Base-by-base conservation (phyloP, 495 filamentous ascomycete species). In the Penicillium paxilli region DNA sequence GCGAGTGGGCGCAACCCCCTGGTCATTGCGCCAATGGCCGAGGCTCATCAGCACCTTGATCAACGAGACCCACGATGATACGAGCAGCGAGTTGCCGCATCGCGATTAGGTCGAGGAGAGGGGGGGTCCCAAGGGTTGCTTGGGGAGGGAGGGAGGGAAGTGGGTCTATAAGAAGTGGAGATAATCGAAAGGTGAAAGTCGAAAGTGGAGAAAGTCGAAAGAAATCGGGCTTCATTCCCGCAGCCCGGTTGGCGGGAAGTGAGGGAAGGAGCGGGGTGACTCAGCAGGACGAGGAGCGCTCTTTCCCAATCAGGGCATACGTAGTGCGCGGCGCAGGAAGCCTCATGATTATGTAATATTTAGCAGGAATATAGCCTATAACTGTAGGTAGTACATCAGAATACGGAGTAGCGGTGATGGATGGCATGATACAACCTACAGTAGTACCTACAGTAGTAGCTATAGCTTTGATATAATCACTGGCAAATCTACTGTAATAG, bases 231-330 rank as follows among this genome's bases (percentile, higher is more conserved):
- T 25, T n/a, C n/a, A 20, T 37, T 4, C 33, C 10, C n/a, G n/a
- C n/a, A n/a, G n/a, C n/a, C n/a, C n/a, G n/a, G n/a, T n/a, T n/a
- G n/a, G n/a, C n/a, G n/a, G n/a, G n/a, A n/a, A n/a, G n/a, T n/a
- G n/a, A n/a, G n/a, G n/a, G n/a, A n/a, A n/a, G n/a, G n/a, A n/a
- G n/a, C n/a, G n/a, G n/a, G 40, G 11, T 42, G 40, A 42, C 19
- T 42, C 44, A 41, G 32, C 35, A 16, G 33, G 45, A 60, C 57
- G 41, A 61, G 58, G 32, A 24, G 38, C 55, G 47, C 59, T 51
- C 58, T 62, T 62, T 35, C 59, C 59, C n/a, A 40, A 61, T 58
- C 46, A 21, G 58, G 58, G 21, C 30, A 54, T 20, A 51, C 54
- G 38, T 21, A n/a, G 1, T 16, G 16, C 14, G 4, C 5, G 17